These are phyloP conservation scores for Garcia nutans DNA, from an alignment of 345 rosid genomes.

Conservation along the genomic window DNA sequence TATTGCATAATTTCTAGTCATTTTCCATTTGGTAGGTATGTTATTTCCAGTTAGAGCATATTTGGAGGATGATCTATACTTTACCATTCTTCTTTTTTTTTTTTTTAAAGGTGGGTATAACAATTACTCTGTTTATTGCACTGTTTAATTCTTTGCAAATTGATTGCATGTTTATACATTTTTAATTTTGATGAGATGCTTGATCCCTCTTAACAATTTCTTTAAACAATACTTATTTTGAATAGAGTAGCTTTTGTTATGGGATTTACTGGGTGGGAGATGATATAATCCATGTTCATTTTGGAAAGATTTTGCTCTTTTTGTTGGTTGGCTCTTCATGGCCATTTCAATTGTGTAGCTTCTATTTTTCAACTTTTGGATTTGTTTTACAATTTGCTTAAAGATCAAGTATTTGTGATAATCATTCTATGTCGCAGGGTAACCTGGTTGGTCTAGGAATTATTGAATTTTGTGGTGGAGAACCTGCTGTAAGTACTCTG, in stretches of 20 bases:
- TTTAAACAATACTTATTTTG: background rate
- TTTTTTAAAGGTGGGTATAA: background rate
- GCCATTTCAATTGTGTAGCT: background rate
- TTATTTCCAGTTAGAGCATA: background rate
- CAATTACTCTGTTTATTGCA: background rate
- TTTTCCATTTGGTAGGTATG: background rate
- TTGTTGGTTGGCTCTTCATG: background rate
- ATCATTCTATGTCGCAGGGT: slow-evolving; percentile 46
- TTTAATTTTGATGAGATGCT: slow-evolving; percentile 1
- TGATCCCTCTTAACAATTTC: background rate
- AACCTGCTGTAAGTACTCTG: slow-evolving; percentile 60
- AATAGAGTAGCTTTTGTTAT: background rate
- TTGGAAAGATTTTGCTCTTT: background rate
- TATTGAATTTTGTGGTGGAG: slow-evolving; percentile 80
- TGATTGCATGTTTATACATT: background rate
- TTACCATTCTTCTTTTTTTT: background rate
- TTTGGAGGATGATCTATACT: background rate
- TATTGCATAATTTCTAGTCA: background rate
- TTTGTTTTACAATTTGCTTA: background rate
- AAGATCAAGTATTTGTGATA: background rate
- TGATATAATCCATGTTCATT: background rate
- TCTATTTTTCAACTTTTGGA: background rate
- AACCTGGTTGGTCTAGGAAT: slow-evolving; percentile 69
- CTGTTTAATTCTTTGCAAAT: background rate
- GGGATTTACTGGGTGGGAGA: background rate